phyloP scores from a whole-genome alignment of 192 early-diverging fungal genomes.

The Backusella tuberculispora region DNA sequence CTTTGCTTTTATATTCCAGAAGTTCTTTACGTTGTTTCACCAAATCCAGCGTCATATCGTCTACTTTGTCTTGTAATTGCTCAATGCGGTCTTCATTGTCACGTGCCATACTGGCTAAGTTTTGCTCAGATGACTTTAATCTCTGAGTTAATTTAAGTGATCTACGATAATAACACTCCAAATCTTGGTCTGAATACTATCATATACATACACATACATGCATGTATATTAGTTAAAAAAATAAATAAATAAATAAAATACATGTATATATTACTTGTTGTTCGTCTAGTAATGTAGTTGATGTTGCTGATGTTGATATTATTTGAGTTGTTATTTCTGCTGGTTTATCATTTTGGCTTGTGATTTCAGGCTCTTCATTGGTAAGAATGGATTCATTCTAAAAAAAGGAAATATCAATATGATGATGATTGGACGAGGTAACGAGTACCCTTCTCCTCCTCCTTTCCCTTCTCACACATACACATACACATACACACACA shows the following conservation, averaged over 20 bases:
- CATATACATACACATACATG: background rate
- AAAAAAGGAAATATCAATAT: background rate
- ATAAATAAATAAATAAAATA: background rate
- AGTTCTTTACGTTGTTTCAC: conserved; percentile 42
- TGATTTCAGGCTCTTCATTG: conserved; percentile 8
- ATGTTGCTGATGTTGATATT: background rate
- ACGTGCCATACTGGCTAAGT: conserved; percentile 43
- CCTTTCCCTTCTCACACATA: no score
- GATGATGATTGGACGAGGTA: background rate
- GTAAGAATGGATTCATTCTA: conserved; percentile 9
- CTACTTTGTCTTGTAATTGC: conserved; percentile 42
- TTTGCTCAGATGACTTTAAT: conserved; percentile 45
- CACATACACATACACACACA: no score
- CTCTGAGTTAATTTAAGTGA: conserved; percentile 42
- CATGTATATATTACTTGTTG: background rate
- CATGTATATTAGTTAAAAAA: background rate
- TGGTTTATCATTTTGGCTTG: conserved; percentile 1
- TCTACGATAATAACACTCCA: conserved; percentile 39
- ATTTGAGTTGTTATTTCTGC: background rate
- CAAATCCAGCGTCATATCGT: conserved; percentile 44
- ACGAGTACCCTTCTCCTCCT: background rate
- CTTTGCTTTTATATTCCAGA: conserved; percentile 46
- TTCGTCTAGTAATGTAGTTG: background rate
- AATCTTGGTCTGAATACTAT: conserved; percentile 22
- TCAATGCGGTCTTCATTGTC: conserved; percentile 50